These are phyloP conservation scores for Candolleomyces efflorescens DNA, from an alignment of 768 basidiomycete species.

Conservation along the genomic window DNA sequence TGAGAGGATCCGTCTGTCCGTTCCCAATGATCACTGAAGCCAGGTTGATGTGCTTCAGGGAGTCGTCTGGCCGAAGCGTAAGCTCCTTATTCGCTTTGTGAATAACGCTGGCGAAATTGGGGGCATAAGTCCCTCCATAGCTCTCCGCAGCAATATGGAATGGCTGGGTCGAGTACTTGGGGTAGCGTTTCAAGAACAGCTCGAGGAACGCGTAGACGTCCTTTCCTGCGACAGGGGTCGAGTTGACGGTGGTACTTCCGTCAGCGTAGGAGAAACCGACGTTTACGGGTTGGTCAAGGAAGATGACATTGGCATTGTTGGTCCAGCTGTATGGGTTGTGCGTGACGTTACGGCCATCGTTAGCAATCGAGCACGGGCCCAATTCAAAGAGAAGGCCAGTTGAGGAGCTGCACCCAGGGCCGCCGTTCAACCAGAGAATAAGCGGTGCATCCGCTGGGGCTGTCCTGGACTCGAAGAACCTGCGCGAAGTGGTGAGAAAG, in stretches of 20 bases:
- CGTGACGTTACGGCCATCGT: conserved; percentile 67
- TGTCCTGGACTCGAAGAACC: conserved; percentile 86
- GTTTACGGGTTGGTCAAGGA: conserved; percentile 79
- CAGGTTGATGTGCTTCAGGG: conserved; percentile 73
- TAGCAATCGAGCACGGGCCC: conserved; percentile 76
- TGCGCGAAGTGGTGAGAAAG: conserved; percentile 20
- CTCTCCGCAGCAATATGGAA: conserved; percentile 84
- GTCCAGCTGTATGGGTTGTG: conserved; percentile 87
- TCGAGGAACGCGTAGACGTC: conserved; percentile 87
- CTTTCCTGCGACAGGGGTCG: conserved; percentile 79
- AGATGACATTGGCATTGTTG: conserved; percentile 68
- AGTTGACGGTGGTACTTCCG: conserved; percentile 70
- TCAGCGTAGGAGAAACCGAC: conserved; percentile 89
- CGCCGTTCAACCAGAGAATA: conserved; percentile 88
- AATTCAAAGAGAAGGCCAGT: conserved; percentile 91
- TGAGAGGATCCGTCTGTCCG: conserved; percentile 78
- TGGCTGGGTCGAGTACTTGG: conserved; percentile 61
- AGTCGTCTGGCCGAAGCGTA: conserved; percentile 35
- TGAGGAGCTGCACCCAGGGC: conserved; percentile 67
- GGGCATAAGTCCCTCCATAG: conserved; percentile 77
- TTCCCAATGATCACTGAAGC: conserved; percentile 84
- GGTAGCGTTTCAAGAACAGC: conserved; percentile 74
- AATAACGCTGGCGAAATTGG: conserved; percentile 82
- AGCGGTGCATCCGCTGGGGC: conserved; percentile 77
- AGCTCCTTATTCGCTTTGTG: conserved; percentile 70